Conservation (phyloP, 1,284 basidiomycete genomes). For the Ceratobasidium sp. region DNA sequence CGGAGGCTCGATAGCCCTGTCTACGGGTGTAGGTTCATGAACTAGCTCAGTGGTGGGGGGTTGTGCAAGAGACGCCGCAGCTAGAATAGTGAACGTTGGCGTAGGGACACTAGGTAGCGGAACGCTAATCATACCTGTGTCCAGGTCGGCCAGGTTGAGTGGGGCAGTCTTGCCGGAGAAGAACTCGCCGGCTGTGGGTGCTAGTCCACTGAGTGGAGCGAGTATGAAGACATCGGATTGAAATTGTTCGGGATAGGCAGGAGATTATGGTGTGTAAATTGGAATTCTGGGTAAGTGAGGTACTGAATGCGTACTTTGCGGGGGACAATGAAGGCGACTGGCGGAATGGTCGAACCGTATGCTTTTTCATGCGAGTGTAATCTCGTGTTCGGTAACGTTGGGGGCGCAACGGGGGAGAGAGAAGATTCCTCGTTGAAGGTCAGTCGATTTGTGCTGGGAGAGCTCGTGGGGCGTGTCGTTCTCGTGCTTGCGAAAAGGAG, state of each 20-base stretch:
- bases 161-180: conserved; percentile 84
- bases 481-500: conserved; percentile 96
- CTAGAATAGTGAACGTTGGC: conserved; percentile 55
- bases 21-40: conserved; percentile 52
- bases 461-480: conserved; percentile 85
- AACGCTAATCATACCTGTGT: conserved; percentile 55
- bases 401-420: conserved; percentile 94
- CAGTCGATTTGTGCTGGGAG: conserved; percentile 89
- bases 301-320: conserved; percentile 71
- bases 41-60: conserved; percentile 46
- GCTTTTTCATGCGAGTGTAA: conserved; percentile 96
- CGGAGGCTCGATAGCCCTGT: conserved; percentile 54
- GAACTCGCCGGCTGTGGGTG: conserved; percentile 86
- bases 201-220: conserved; percentile 84
- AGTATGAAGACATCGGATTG: conserved; percentile 96
- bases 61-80: conserved; percentile 54
- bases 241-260: conserved; percentile 82
- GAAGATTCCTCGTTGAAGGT: conserved; percentile 96
- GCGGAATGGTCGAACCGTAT: conserved; percentile 80
- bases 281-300: neutral
- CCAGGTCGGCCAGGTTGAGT: conserved; percentile 72
- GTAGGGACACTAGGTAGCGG: conserved; percentile 54
- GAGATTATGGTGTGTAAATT: neutral
- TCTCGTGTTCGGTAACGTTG: conserved; percentile 92
- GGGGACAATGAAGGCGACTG: conserved; percentile 94